phyloP scores from a whole-genome alignment of 306 rosid genomes.

The Begonia peltatifolia region DNA sequence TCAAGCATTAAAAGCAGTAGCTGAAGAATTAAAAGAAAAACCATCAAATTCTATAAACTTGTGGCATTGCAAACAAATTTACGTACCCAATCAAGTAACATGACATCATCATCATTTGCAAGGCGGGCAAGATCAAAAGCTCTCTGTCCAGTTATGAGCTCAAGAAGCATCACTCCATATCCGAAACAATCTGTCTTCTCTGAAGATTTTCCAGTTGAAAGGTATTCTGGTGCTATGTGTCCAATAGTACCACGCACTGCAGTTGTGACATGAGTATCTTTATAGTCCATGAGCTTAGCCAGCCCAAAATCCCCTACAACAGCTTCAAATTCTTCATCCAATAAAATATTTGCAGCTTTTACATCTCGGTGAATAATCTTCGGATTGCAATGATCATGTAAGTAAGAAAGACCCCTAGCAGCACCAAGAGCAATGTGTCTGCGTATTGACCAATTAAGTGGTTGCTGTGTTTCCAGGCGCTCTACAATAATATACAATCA shows the following conservation, averaged over 20 bases:
- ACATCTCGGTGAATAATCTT: constrained; percentile 94
- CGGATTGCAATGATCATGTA: constrained; percentile 95
- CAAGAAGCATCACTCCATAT: constrained; percentile 98
- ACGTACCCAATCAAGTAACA: constrained; percentile 93
- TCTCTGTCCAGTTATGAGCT: constrained; percentile 86
- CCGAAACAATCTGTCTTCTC: constrained; percentile 96
- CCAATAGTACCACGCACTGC: constrained; percentile 93
- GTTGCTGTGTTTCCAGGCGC: constrained; percentile 33
- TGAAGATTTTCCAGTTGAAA: constrained; percentile 85
- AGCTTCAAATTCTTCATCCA: constrained; percentile 89
- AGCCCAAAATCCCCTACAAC: constrained; percentile 93
- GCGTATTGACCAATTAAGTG: constrained; percentile 62
- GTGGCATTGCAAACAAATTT: not conserved
- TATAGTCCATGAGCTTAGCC: constrained; percentile 88
- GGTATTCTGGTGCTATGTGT: constrained; percentile 90
- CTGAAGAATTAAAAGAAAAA: not conserved
- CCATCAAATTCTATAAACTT: not conserved
- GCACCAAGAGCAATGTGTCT: constrained; percentile 65
- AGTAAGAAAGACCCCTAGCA: constrained; percentile 88
- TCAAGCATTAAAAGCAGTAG: too few relatives aligned
- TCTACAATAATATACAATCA: constrained; percentile 27
- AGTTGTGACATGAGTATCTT: constrained; percentile 87
- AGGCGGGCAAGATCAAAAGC: constrained; percentile 96
- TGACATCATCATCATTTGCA: constrained; percentile 77
- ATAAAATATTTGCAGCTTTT: constrained; percentile 85